These are phyloP conservation scores for Brassica hybrid DNA, from an alignment of 441 rosid genomes.

Conservation along the genomic window DNA sequence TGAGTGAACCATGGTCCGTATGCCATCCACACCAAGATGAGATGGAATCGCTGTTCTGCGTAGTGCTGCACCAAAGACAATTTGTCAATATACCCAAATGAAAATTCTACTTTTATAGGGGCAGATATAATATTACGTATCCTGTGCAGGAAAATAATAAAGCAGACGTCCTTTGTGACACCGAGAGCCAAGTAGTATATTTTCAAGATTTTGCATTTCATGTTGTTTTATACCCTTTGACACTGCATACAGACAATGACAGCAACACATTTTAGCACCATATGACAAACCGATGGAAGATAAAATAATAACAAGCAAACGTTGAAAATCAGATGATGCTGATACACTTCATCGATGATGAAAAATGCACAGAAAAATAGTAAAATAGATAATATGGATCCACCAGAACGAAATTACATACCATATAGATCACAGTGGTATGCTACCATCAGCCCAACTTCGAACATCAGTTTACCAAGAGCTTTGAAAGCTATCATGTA, in stretches of 20 bases:
- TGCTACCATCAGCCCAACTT: conserved; percentile 88
- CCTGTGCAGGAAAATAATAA: conserved; percentile 79
- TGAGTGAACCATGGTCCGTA: conserved; percentile 90
- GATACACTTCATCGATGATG: neutral
- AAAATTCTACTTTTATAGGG: neutral
- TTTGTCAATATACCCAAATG: neutral
- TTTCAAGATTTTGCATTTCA: conserved; percentile 68
- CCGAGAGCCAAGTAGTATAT: conserved; percentile 70
- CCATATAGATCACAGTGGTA: conserved; percentile 94
- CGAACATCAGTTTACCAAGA: conserved; percentile 82
- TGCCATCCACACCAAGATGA: conserved; percentile 99
- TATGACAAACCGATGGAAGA: neutral
- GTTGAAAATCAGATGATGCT: neutral
- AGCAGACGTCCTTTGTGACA: conserved; percentile 96
- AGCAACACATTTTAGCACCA: neutral
- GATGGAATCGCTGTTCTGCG: conserved; percentile 53
- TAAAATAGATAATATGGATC: neutral
- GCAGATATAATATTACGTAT: conserved; percentile 47
- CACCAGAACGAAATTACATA: conserved; percentile 32
- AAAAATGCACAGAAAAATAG: neutral
- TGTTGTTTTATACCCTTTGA: conserved; percentile 56
- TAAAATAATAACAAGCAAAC: neutral
- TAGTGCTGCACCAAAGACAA: conserved; percentile 48
- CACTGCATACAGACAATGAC: conserved; percentile 46
- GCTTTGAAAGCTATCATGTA: conserved; percentile 78